phyloP scores from a whole-genome alignment of 192 early-diverging fungal genomes.

The Globomyces pollinis-pini region DNA sequence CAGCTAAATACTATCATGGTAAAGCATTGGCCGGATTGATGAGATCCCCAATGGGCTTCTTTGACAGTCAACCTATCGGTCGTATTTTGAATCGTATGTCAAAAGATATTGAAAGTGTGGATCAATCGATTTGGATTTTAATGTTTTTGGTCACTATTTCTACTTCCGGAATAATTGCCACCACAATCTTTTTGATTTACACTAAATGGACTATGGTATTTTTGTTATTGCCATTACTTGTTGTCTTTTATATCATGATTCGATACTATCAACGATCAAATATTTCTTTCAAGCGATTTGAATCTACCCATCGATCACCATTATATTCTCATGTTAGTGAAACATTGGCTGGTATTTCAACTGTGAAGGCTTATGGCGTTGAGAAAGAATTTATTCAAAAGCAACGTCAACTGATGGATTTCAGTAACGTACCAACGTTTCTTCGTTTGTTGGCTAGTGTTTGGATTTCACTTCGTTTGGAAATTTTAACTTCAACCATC shows the following conservation, averaged over 20 bases:
- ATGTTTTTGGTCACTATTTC: constrained; percentile 38
- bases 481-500: neutral
- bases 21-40: constrained; percentile 32
- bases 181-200: neutral
- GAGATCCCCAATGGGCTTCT: constrained; percentile 50
- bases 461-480: constrained; percentile 10
- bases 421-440: constrained; percentile 8
- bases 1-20: constrained; percentile 34
- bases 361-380: constrained; percentile 61
- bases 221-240: constrained; percentile 39
- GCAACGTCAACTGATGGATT: neutral
- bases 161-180: constrained; percentile 23
- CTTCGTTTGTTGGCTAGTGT: neutral
- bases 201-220: neutral
- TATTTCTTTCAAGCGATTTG: constrained; percentile 56
- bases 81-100: constrained; percentile 61
- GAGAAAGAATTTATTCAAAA: constrained; percentile 41
- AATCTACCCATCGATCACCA: constrained; percentile 64
- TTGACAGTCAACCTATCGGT: constrained; percentile 55
- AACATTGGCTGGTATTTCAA: constrained; percentile 54
- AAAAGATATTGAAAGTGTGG: constrained; percentile 32
- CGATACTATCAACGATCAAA: constrained; percentile 25
- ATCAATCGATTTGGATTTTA: constrained; percentile 45
- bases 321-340: constrained; percentile 59
- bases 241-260: constrained; percentile 52